A percentile compares a stretch with the other conserved stretches of the same genome.
Conservation (phyloP, 2,329 filamentous ascomycete genomes). For the Neofusicoccum sp. region DNA sequence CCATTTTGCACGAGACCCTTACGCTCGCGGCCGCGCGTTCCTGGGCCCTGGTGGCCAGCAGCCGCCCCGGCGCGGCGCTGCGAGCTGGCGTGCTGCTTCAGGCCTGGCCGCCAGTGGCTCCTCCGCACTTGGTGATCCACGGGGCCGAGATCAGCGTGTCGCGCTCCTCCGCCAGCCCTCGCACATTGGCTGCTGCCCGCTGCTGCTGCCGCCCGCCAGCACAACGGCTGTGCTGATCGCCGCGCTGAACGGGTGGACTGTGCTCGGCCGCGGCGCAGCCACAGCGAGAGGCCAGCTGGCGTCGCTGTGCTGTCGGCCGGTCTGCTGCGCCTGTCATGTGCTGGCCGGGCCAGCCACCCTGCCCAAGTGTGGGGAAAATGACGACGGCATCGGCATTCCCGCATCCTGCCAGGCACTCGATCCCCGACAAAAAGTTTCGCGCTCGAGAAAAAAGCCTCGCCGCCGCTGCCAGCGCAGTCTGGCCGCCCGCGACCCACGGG, state of each 20-base stretch:
- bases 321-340: slow-evolving; percentile 12
- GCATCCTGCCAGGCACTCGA: slow-evolving; percentile 6
- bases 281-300: neutral
- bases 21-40: slow-evolving; percentile 14
- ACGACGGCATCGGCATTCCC: neutral
- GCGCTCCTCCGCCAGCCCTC: neutral
- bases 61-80: neutral
- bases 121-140: slow-evolving; percentile 15
- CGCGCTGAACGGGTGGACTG: slow-evolving; percentile 8
- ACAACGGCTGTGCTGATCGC: slow-evolving; percentile 9
- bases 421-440: slow-evolving; percentile 6
- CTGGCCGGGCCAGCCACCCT: slow-evolving; percentile 2
- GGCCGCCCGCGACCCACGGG: neutral
- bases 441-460: neutral
- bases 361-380: slow-evolving; percentile 3
- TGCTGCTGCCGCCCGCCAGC: neutral
- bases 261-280: neutral
- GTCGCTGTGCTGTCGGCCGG: slow-evolving; percentile 1
- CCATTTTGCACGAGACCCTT: slow-evolving; percentile 7
- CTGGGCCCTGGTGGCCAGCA: neutral
- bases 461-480: neutral
- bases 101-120: slow-evolving; percentile 2
- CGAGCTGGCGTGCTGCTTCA: slow-evolving; percentile 10
- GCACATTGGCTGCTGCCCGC: slow-evolving; percentile 4
- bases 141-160: slow-evolving; percentile 10